Evolutionary conservation across 257 asterid species (phyloP).

Genomic region (Pogostemon cablin): DNA sequence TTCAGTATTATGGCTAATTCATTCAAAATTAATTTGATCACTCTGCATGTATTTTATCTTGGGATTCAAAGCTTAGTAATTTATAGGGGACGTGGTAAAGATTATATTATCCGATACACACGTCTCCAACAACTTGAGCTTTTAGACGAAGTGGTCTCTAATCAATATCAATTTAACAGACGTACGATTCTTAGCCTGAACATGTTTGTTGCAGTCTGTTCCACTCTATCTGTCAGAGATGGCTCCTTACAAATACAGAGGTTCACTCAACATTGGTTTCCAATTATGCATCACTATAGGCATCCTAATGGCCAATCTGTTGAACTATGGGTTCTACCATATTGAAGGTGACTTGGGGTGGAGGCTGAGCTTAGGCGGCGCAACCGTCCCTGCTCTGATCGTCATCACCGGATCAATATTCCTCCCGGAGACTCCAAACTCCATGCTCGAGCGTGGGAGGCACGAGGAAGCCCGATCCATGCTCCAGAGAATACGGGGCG

Average conservation of each 20-base stretch:
- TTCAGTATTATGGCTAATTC: too few relatives aligned
- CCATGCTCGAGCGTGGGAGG: conserved; percentile 56
- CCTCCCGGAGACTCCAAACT: conserved; percentile 70
- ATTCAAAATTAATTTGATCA: too few relatives aligned
- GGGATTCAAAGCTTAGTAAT: too few relatives aligned
- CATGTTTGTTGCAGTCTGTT: conserved; percentile 25
- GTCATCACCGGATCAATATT: conserved; percentile 46
- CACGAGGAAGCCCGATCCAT: conserved; percentile 38
- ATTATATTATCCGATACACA: too few relatives aligned
- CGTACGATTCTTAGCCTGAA: too few relatives aligned
- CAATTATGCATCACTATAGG: conserved; percentile 53
- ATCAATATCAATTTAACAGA: too few relatives aligned
- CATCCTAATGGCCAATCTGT: conserved; percentile 36
- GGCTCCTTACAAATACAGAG: conserved; percentile 58
- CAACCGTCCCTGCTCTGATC: conserved; percentile 45
- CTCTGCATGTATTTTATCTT: too few relatives aligned
- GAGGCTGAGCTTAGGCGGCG: conserved; percentile 47
- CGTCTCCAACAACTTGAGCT: too few relatives aligned
- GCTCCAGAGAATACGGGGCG: conserved; percentile 49
- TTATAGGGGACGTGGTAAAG: too few relatives aligned
- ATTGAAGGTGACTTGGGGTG: conserved; percentile 27
- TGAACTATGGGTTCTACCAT: conserved; percentile 33
- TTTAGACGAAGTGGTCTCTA: too few relatives aligned
- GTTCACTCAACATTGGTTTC: conserved; percentile 48
- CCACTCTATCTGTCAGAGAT: conserved; percentile 52